Evolutionary conservation across 306 rosid genomes (phyloP), one percentile per base, ranked within the genome.

Genomic region (Prunus armeniaca): DNA sequence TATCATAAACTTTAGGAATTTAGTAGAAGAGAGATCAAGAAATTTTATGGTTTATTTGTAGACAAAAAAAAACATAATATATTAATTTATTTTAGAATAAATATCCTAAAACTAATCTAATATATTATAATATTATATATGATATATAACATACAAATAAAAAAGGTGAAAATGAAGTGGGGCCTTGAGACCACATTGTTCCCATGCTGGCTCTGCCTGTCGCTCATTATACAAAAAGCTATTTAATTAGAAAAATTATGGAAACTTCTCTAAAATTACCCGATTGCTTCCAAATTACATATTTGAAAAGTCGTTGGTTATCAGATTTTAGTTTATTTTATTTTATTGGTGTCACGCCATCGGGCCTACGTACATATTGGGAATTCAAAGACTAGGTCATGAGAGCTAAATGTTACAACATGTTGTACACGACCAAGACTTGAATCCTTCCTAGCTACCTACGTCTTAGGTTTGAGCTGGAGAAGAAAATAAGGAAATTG

Each of bases 111-210:
- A 30, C 34, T 4, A 30, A 30, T 30, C 34, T 30, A 30, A 30
- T 30, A 30, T 30, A 30, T 30, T 30, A 54, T 19, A 1, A 18
- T 52, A 20, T 17, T 19, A 52, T 52, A 52, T 18, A 52, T 8
- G 9, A 2, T 7, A 19, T 54, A n/a, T 54, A 54, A 7, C 8
- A 7, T 9, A 22, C 18, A 11, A 19, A 54, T 9, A 54, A 7
- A 54, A 17, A 54, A 54, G 7, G 0, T 18, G 19, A 54, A 52
- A 54, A 19, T 18, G 0, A 54, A 32, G 6, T 32, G 34, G 34
- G 6, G 6, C 6, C 6, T 0, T 32, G 1, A 7, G 7, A 32
- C 38, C 38, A 1, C 38, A 32, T 6, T 32, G 0, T 0, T 32
- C 6, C 38, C 38, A 32, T 1, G 7, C 7, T 1, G 7, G 7